Evolutionary conservation across 176 grass and related monocot genomes (phyloP), one percentile per base, ranked within the genome.

Genomic region (Musa beccarii): DNA sequence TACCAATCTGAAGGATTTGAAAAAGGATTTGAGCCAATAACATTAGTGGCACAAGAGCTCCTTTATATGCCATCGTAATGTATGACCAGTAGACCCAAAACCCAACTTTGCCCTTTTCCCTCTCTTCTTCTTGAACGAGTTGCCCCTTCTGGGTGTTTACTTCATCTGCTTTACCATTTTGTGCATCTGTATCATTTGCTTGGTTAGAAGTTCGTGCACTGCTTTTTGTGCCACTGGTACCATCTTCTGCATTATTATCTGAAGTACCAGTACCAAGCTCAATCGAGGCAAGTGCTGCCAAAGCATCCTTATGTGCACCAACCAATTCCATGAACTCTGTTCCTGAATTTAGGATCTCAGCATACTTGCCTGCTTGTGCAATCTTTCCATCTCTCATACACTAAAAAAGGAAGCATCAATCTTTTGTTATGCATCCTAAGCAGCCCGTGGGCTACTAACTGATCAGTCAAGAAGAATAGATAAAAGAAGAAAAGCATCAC

Each of bases 371-470:
- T 68, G 89, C 84, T 78, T 92, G 86, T 84, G 80, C 78, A 62
- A 96, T 77, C 79, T 87, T 70, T 51, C 92, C 92, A 79, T 87
- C 85, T 67, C 89, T 85, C 89, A 96, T 84, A 75, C 89, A 89
- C 92, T 96, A 82, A 15, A 66, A 23, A 75, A 68, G 24, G 10
- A 54, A 49, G 51, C 53, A 12, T 52, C 22, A 81, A 66, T 54
- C 71, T 3, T 59, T 21, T 3, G 28, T 51, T 52, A 4, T 16
- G 53, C 51, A 24, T 74, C 1, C 59, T 69, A 65, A 63, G n/a
- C 59, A 61, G 17, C 17, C 57, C 9, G 9, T 61, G 57, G 34
- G 34, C 34, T 43, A 43, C 6, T 43, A 43, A 43, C 3, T 43
- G 34, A 43, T 5, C 34, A 5, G 6, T 43, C 34, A 43, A 43